Percentiles rank a stretch among this genome's conserved stretches.
phyloP scores from a whole-genome alignment of 2,329 filamentous ascomycete species.

The Trichoderma arundinaceum region DNA sequence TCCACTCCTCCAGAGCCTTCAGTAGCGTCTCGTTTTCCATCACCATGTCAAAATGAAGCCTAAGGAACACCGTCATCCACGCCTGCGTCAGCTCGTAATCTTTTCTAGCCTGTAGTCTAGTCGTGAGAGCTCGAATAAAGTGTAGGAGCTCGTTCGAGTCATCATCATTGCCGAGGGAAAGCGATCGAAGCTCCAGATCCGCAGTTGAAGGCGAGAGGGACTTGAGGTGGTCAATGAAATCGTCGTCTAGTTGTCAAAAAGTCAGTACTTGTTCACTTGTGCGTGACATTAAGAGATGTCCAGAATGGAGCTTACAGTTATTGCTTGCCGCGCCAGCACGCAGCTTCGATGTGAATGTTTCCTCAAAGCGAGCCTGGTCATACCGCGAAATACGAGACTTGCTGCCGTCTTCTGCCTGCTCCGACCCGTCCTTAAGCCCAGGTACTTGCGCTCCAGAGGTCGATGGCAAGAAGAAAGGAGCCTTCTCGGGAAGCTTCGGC shows the following conservation, averaged over 20 bases:
- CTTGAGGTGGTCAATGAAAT: slow-evolving; percentile 80
- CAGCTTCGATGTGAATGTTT: slow-evolving; percentile 64
- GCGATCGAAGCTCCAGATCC: slow-evolving; percentile 87
- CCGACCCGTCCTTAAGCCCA: slow-evolving; percentile 41
- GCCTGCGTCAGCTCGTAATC: slow-evolving; percentile 96
- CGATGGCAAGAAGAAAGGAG: slow-evolving; percentile 90
- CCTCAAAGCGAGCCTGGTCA: slow-evolving; percentile 62
- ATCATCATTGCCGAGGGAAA: slow-evolving; percentile 57
- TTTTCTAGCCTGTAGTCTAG: slow-evolving; percentile 67
- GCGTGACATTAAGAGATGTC: not conserved
- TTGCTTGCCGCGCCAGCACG: slow-evolving; percentile 58
- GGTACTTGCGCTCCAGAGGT: slow-evolving; percentile 55
- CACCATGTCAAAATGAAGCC: slow-evolving; percentile 70
- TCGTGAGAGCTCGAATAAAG: slow-evolving; percentile 83
- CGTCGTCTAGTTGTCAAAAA: slow-evolving; percentile 55
- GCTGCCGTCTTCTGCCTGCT: slow-evolving; percentile 50
- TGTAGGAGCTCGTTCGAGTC: slow-evolving; percentile 72
- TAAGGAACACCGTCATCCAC: slow-evolving; percentile 95
- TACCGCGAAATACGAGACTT: slow-evolving; percentile 73
- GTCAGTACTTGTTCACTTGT: slow-evolving; percentile 36
- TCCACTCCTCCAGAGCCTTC: slow-evolving; percentile 70
- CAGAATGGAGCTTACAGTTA: slow-evolving; percentile 60
- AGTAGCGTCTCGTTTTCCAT: slow-evolving; percentile 60
- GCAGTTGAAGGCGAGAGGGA: slow-evolving; percentile 81
- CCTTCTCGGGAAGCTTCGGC: slow-evolving; percentile 89